Evolutionary conservation across 1,284 basidiomycete genomes (phyloP), one percentile per base, ranked within the genome.

Genomic region (Sanghuangporus baumii): DNA sequence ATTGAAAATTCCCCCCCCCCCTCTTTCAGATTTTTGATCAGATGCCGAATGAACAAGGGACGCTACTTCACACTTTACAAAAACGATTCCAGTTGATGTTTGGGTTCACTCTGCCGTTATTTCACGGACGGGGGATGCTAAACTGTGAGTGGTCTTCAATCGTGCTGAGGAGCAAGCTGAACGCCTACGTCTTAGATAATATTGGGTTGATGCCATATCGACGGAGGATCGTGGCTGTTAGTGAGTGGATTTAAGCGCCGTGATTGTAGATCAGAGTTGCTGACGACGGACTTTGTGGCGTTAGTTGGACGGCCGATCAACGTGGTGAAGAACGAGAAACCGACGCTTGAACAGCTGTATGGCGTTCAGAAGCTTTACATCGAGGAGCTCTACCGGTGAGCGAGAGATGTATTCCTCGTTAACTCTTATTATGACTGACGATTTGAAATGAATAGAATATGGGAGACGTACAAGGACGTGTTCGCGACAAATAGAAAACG

Each of bases 61-160:
- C 96, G 0, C 87, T 86, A n/a, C 76, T 98, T 40, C 92, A 94
- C 75, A 82, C 79, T 23, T 70, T 97, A 8, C 95, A 98, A 75
- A 93, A 93, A 73, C 86, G 86, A 68, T 97, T 98, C 73, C 94
- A 98, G 74, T 83, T 81, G 56, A 74, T 93, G 46, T 98, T 98
- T 70, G 97, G 96, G 0, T 99, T 98, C 72, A 99, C 96, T 0
- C 76, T 99, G n/a, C 96, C 96, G 23, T 74, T 96, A 48, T 96
- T 98, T 75, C 94, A 96, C 74, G 95, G 95, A 3, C 80, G 94
- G 67, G 93, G 94, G 4, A 75, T 98, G 57, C 81, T 97, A 69
- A 98, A 98, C 74, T 96, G 94, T 94, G 66, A 52, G 88, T 74
- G 6, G 14, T 5, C 34, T 11, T 16, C 34, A 50, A 1, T 11